Evolutionary conservation across 1,284 basidiomycete species (phyloP).

Genomic region (Tilletia walkeri): DNA sequence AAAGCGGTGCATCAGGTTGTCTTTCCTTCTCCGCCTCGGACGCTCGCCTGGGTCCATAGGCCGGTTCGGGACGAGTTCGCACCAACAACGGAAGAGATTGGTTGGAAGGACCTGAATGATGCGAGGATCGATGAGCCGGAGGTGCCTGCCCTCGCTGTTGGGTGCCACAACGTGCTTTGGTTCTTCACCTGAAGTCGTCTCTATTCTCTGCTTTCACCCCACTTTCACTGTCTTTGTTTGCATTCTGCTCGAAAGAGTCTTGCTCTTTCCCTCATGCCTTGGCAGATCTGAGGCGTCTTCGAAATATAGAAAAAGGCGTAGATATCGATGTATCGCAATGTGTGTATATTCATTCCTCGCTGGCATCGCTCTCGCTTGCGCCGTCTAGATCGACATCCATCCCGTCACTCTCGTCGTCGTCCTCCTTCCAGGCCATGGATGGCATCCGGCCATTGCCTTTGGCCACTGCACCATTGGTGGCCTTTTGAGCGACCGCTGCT

Average conservation of each 20-base stretch:
- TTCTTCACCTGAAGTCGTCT: neutral
- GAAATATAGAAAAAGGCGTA: neutral
- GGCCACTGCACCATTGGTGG: neutral
- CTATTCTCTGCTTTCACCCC: neutral
- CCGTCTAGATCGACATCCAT: neutral
- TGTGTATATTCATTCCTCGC: constrained; percentile 2
- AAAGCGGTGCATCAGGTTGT: constrained; percentile 7
- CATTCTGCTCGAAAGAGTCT: no score
- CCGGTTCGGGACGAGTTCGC: neutral
- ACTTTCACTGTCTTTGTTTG: neutral
- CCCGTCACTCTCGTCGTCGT: neutral
- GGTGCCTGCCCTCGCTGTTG: constrained; percentile 3
- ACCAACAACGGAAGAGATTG: neutral
- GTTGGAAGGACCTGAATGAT: neutral
- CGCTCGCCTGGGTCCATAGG: neutral
- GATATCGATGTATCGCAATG: neutral
- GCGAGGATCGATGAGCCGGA: constrained; percentile 8
- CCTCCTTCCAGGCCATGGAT: neutral
- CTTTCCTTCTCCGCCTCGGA: neutral
- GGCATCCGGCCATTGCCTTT: neutral
- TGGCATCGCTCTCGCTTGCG: constrained; percentile 10
- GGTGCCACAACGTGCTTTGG: neutral
- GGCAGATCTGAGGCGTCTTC: no score
- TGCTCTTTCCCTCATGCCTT: no score
- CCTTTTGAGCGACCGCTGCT: neutral